Conservation (phyloP, 768 basidiomycete genomes). For the Gautieria morchelliformis region DNA sequence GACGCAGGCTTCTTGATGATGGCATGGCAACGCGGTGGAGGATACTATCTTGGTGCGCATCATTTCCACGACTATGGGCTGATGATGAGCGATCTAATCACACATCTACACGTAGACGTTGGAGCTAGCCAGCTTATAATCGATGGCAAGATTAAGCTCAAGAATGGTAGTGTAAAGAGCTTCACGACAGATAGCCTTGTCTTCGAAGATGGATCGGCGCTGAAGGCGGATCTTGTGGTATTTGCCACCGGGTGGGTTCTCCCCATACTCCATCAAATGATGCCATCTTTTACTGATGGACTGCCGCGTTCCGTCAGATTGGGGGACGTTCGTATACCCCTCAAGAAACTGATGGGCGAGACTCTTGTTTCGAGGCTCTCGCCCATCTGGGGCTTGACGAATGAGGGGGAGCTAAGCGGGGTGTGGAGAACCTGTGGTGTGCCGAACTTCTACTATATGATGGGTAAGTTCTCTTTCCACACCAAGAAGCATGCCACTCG, state of each 20-base stretch:
- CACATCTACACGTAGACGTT: conserved; percentile 28
- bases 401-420: conserved; percentile 52
- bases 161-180: conserved; percentile 44
- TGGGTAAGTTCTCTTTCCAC: conserved; percentile 31
- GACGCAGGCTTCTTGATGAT: conserved; percentile 41
- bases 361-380: conserved; percentile 36
- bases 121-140: conserved; percentile 53
- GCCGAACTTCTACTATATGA: conserved; percentile 47
- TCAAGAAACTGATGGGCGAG: conserved; percentile 37
- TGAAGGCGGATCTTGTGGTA: conserved; percentile 45
- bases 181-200: conserved; percentile 35
- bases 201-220: conserved; percentile 38
- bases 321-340: conserved; percentile 31
- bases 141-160: conserved; percentile 63
- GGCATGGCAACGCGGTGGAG: conserved; percentile 41
- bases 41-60: conserved; percentile 54
- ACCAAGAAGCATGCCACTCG: not conserved
- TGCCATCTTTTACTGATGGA: not conserved
- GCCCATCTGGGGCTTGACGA: conserved; percentile 55
- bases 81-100: not conserved
- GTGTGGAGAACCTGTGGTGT: conserved; percentile 42
- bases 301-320: conserved; percentile 31
- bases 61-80: too few species aligned
- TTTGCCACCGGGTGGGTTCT: conserved; percentile 46
- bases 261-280: not conserved